These are phyloP conservation scores for Pharnaceum exiguum DNA, from an alignment of 148 eudicot genomes.

Conservation along the genomic window DNA sequence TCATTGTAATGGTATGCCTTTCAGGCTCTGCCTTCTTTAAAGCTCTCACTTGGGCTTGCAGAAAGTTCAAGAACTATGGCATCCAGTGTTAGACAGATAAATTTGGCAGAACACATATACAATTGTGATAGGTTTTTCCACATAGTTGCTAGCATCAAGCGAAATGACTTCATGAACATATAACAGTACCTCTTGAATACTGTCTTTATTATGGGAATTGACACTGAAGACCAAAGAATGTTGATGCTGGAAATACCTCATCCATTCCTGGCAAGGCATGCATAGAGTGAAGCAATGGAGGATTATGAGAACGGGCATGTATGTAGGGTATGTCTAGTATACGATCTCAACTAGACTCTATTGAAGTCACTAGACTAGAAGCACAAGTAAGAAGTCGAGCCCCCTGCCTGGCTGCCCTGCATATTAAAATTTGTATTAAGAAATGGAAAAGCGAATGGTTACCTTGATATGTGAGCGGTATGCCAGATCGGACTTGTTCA, in stretches of 20 bases:
- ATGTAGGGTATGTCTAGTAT: not conserved
- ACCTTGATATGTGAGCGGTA: constrained; percentile 52
- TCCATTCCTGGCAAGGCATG: constrained; percentile 47
- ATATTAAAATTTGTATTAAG: too few relatives aligned
- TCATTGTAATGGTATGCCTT: constrained; percentile 42
- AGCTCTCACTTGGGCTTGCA: constrained; percentile 63
- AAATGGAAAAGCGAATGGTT: not conserved
- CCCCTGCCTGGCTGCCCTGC: too few relatives aligned
- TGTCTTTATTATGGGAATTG: constrained; percentile 75
- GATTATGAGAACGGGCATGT: not conserved
- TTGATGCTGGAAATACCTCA: constrained; percentile 30
- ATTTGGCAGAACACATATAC: not conserved
- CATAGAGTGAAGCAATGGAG: not conserved
- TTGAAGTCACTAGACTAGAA: too few relatives aligned
- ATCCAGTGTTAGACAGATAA: not conserved
- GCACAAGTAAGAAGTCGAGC: not conserved
- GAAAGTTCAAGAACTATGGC: constrained; percentile 66
- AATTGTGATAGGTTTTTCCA: not conserved
- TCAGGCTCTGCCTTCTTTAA: constrained; percentile 33
- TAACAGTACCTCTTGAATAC: constrained; percentile 50
- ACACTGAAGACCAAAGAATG: constrained; percentile 32
- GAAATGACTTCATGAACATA: not conserved
- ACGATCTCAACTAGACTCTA: not conserved
- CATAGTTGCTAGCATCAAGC: not conserved
- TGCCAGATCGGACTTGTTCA: constrained; percentile 82